Conservation (phyloP, 192 early-diverging fungal species). For the Coemansia sp. region DNA sequence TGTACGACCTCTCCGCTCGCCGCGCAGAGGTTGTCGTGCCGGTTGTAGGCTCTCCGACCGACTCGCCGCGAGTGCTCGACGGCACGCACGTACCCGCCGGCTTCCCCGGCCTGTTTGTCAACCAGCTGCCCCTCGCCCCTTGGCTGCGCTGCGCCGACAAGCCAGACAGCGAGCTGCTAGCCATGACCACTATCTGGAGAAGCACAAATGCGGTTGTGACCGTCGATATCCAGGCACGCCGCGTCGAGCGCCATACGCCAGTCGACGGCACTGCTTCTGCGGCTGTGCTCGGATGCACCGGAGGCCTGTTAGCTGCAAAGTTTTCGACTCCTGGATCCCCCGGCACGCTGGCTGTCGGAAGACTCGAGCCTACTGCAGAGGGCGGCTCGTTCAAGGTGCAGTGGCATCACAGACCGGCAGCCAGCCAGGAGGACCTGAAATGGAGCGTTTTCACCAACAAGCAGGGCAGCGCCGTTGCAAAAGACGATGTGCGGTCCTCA, state of each 20-base stretch:
- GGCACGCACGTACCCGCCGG: constrained; percentile 35
- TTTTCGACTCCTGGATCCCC: constrained; percentile 58
- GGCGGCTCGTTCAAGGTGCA: too few species aligned
- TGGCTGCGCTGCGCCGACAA: constrained; percentile 18
- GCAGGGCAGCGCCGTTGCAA: too few species aligned
- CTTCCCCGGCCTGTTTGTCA: constrained; percentile 71
- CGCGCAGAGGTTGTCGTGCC: constrained; percentile 41
- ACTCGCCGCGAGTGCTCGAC: constrained; percentile 11
- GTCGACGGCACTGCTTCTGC: constrained; percentile 48
- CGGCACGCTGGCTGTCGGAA: constrained; percentile 41
- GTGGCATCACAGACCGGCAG: too few species aligned
- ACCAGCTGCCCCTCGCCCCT: constrained; percentile 50
- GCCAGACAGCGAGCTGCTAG: constrained; percentile 17
- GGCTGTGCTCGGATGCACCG: constrained; percentile 46
- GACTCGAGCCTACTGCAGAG: not conserved
- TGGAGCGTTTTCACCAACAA: constrained; percentile 18
- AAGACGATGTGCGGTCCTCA: not conserved
- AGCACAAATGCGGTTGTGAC: constrained; percentile 38
- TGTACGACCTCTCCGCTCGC: constrained; percentile 51
- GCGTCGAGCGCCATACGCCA: constrained; percentile 55
- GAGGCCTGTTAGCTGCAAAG: constrained; percentile 46
- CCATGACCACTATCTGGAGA: constrained; percentile 43
- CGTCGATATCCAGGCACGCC: constrained; percentile 50
- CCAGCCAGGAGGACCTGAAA: not conserved
- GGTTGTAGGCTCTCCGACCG: constrained; percentile 15